phyloP scores from a whole-genome alignment of 352 stramenopile genomes.

The Pythium brassicae region DNA sequence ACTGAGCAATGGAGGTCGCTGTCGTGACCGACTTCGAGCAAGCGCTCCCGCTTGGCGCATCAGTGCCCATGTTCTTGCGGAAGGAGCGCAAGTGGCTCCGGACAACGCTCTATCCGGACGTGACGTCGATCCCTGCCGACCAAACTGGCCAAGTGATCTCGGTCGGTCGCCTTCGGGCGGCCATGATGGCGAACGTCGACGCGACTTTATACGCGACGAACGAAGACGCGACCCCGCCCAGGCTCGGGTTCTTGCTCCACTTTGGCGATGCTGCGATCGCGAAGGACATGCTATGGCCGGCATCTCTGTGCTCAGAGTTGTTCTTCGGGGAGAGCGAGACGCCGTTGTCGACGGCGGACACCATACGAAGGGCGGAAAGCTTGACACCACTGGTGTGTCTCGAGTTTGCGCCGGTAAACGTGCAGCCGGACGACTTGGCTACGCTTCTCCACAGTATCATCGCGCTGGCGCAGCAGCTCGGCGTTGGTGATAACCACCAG shows the following conservation, averaged over 20 bases:
- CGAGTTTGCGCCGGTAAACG: slow-evolving; percentile 1
- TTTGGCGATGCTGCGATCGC: slow-evolving; percentile 8
- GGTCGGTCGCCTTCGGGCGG: too few species aligned
- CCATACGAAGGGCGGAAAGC: not conserved
- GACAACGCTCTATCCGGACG: slow-evolving; percentile 40
- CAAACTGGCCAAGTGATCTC: too few species aligned
- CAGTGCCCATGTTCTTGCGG: slow-evolving; percentile 51
- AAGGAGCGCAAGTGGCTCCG: slow-evolving; percentile 84
- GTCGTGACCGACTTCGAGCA: too few species aligned
- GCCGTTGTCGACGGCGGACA: too few species aligned
- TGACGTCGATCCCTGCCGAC: too few species aligned
- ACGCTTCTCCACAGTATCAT: slow-evolving; percentile 2
- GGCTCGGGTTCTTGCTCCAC: not conserved
- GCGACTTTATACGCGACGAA: too few species aligned
- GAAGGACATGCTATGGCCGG: slow-evolving; percentile 4
- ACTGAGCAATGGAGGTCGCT: too few species aligned
- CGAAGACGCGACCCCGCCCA: too few species aligned
- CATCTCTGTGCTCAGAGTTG: not conserved
- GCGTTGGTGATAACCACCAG: not conserved
- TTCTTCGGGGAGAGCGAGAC: not conserved
- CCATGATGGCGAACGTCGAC: too few species aligned
- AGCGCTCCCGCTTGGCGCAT: slow-evolving; percentile 1
- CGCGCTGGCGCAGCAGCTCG: not conserved
- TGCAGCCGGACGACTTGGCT: not conserved
- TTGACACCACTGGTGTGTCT: not conserved